A percentile compares a stretch with the other conserved stretches of the same genome.
Conservation (phyloP, 2,329 filamentous ascomycete species). For the Alternaria arborescens region DNA sequence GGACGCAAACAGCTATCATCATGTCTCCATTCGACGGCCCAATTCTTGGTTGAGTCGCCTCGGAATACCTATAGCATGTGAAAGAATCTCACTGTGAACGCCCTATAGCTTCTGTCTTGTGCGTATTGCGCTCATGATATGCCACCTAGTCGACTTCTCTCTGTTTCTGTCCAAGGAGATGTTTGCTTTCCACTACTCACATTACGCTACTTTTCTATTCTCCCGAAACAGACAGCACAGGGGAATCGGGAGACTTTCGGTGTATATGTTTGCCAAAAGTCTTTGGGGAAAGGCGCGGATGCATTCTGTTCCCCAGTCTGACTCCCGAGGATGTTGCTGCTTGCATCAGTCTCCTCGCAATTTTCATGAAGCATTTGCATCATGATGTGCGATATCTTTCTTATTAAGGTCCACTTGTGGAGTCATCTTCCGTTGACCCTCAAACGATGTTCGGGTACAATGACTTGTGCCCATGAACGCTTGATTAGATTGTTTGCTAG, state of each 20-base stretch:
- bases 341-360: not conserved
- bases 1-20: not conserved
- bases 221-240: not conserved
- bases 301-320: accelerated
- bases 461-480: not conserved
- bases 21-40: not conserved
- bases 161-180: not conserved
- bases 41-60: not conserved
- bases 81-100: not conserved
- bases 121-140: not conserved
- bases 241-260: accelerated
- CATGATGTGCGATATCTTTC: not conserved
- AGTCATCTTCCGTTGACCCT: not conserved
- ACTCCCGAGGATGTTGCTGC: not conserved
- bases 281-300: not conserved
- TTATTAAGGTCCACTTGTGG: accelerated
- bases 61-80: accelerated
- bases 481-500: not conserved
- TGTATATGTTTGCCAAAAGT: not conserved
- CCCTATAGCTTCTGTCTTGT: too few species aligned
- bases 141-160: not conserved
- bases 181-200: not conserved
- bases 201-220: accelerated
- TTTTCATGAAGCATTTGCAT: not conserved
- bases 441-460: not conserved